Evolutionary conservation across 345 rosid species (phyloP).

Genomic region (Tarenaya hassleriana): DNA sequence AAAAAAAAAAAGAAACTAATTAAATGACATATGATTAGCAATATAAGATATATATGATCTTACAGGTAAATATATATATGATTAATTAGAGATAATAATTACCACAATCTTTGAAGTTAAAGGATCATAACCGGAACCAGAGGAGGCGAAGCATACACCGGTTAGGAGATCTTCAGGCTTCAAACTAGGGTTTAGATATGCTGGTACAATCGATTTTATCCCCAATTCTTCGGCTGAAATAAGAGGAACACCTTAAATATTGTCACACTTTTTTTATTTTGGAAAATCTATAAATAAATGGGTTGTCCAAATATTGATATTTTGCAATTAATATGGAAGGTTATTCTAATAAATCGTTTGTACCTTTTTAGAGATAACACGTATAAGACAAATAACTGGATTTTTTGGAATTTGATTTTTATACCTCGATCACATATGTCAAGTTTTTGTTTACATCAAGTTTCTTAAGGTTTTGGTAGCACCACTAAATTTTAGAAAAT

Average conservation of each 20-base stretch:
- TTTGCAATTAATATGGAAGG: no score
- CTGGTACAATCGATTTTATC: constrained; percentile 43
- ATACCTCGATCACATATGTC: no score
- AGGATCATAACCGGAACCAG: constrained; percentile 52
- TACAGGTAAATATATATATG: background rate
- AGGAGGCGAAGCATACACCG: constrained; percentile 70
- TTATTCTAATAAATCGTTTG: no score
- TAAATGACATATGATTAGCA: no score
- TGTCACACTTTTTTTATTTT: background rate
- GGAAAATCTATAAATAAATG: background rate
- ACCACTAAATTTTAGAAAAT: no score
- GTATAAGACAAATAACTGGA: no score
- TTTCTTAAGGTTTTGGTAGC: no score
- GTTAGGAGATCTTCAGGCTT: constrained; percentile 46
- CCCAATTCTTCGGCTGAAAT: constrained; percentile 42
- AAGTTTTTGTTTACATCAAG: no score
- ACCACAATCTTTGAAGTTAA: constrained; percentile 40
- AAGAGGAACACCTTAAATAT: background rate
- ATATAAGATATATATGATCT: background rate
- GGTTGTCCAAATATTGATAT: no score
- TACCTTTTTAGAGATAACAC: no score
- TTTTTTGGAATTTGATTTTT: no score
- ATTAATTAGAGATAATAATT: background rate
- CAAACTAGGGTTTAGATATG: constrained; percentile 46
- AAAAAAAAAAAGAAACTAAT: no score